Evolutionary conservation across 345 rosid genomes (phyloP), one percentile per base, ranked within the genome.

Genomic region (Citrus trifoliata): DNA sequence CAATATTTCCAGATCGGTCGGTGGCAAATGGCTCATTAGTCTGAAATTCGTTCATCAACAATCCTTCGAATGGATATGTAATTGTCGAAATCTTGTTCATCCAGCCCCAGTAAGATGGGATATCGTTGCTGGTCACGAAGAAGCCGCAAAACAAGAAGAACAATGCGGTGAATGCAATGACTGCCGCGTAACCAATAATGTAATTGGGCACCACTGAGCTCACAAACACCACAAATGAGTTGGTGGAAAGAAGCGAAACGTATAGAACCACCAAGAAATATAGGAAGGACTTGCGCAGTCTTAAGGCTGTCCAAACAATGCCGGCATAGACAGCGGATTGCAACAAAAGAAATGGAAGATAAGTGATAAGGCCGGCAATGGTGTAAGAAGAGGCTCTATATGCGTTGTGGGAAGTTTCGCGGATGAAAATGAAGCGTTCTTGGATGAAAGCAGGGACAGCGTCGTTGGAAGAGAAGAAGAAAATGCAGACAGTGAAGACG

Each of bases 391-490:
- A 91, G 37, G 95, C 92, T 62, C 91, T 76, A 32, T 91, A 91
- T 13, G 91, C 90, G 32, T 91, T 88, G 46, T 91, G 93, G 58
- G 95, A 88, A 32, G 95, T 88, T 78, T 91, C 91, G 0, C 93
- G 88, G 70, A 91, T 24, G 38, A 91, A 88, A 78, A 89, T 89
- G 80, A 84, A 89, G 73, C 95, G 89, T 59, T 91, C 93, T 80
- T 91, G 91, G 76, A 91, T 91, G 79, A 91, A 91, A 46, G 93
- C 91, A 0, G 91, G 95, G 61, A 89, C 95, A 0, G 89, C 91
- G 30, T 91, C 95, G 16, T 91, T 89, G 61, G 95, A 89, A 25
- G 95, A 91, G 88, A 89, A 91, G 86, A 91, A 91, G 86, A 91
- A 91, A 70, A 89, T 76, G 55, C 95, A 86, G 67, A 86, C 89